Percentiles rank a stretch among this genome's conserved stretches.
These are phyloP conservation scores for Cryptococcus neoformans DNA, from an alignment of 1,284 basidiomycete species.

Conservation along the genomic window DNA sequence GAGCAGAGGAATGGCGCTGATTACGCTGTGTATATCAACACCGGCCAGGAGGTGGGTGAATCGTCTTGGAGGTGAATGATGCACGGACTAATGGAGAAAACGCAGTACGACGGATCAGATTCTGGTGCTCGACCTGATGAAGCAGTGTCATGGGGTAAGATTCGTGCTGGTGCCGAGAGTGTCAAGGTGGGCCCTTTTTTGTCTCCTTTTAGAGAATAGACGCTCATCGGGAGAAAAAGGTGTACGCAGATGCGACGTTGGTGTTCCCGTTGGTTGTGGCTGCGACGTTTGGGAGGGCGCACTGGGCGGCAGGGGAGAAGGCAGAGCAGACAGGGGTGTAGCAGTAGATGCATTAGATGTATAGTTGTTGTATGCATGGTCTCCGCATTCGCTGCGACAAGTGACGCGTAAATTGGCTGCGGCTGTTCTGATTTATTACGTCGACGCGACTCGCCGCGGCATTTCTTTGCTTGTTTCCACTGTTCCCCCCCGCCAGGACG, in stretches of 20 bases:
- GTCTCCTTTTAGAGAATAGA: neutral
- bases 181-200: slow-evolving; percentile 71
- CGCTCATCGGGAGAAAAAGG: slow-evolving; percentile 29
- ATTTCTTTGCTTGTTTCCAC: neutral
- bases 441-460: neutral
- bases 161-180: slow-evolving; percentile 81
- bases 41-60: slow-evolving; percentile 74
- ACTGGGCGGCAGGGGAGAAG: slow-evolving; percentile 43
- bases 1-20: slow-evolving; percentile 92
- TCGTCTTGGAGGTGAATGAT: neutral
- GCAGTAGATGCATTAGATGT: too few relatives aligned
- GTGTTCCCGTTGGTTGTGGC: slow-evolving; percentile 89
- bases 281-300: slow-evolving; percentile 71
- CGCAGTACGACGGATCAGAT: slow-evolving; percentile 88
- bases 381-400: too few relatives aligned
- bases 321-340: neutral
- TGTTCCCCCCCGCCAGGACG: neutral
- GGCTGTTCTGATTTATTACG: neutral
- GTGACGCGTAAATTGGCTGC: neutral
- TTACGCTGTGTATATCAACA: slow-evolving; percentile 97
- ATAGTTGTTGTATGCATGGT: too few relatives aligned
- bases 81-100: slow-evolving; percentile 3
- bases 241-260: slow-evolving; percentile 69
- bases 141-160: slow-evolving; percentile 99
- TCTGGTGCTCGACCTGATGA: slow-evolving; percentile 97